Percentiles rank a stretch among this genome's conserved stretches.
phyloP scores from a whole-genome alignment of 441 rosid genomes.

The Lepidium campestre region DNA sequence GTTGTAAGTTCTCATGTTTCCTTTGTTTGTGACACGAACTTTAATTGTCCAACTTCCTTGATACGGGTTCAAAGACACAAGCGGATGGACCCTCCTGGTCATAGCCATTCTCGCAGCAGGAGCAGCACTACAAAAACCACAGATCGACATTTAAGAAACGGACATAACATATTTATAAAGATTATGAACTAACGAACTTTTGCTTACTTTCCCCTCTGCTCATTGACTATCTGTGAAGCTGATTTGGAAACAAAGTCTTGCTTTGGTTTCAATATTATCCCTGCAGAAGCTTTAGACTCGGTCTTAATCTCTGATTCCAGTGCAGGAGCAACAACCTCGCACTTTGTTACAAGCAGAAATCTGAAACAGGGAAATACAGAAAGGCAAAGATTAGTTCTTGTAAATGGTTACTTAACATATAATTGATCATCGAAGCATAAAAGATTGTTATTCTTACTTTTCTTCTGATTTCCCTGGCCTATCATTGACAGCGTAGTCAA shows the following conservation, averaged over 20 bases:
- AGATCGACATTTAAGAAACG: background rate
- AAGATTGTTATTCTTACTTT: constrained; percentile 37
- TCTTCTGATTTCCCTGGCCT: constrained; percentile 67
- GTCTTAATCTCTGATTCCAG: constrained; percentile 54
- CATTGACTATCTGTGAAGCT: constrained; percentile 77
- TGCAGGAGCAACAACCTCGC: constrained; percentile 65
- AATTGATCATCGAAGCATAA: background rate
- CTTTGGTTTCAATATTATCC: constrained; percentile 59
- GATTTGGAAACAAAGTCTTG: constrained; percentile 64
- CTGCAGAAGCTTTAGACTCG: constrained; percentile 13
- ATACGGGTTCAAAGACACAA: constrained; percentile 88
- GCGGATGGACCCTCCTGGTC: constrained; percentile 92
- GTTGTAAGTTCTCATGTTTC: constrained; percentile 68
- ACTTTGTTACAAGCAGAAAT: constrained; percentile 64
- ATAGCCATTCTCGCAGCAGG: constrained; percentile 80
- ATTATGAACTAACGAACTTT: background rate
- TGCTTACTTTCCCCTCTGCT: constrained; percentile 69
- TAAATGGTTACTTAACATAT: background rate
- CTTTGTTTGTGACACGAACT: constrained; percentile 87
- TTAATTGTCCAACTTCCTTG: constrained; percentile 96
- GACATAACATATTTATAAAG: background rate
- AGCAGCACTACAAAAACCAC: constrained; percentile 51
- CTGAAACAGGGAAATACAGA: constrained; percentile 23
- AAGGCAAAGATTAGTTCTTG: background rate
- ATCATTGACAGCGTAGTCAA: constrained; percentile 69